Evolutionary conservation across 768 basidiomycete species (phyloP).

Genomic region (Kondoa malvinella): DNA sequence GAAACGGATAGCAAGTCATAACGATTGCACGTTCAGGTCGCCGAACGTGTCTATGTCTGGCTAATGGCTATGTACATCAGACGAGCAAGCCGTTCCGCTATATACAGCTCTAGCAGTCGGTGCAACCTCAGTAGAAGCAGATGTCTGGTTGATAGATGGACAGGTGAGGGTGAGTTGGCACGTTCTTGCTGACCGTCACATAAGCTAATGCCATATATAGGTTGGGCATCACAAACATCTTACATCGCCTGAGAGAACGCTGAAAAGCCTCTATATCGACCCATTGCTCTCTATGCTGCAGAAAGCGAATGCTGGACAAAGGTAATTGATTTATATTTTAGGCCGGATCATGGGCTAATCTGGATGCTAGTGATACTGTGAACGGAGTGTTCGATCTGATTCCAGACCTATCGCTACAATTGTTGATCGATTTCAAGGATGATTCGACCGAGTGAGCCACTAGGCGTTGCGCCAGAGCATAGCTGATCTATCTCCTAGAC

Average conservation of each 20-base stretch:
- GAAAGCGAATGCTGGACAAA: not conserved
- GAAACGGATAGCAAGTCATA: not conserved
- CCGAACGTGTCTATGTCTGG: not conserved
- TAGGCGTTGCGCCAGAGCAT: not conserved
- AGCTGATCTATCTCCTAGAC: not conserved
- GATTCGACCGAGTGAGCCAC: not conserved
- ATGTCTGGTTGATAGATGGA: constrained; percentile 4
- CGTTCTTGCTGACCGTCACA: not conserved
- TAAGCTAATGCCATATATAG: not conserved
- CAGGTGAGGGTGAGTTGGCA: not conserved
- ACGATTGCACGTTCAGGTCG: not conserved
- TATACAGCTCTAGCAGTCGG: not conserved
- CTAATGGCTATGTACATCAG: not conserved
- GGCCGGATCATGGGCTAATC: too few relatives aligned
- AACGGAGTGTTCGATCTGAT: not conserved
- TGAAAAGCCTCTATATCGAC: not conserved
- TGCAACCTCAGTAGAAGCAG: not conserved
- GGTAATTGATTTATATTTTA: too few relatives aligned
- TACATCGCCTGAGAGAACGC: not conserved
- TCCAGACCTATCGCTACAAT: not conserved
- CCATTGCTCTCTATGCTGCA: not conserved
- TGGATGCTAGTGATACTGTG: too few relatives aligned
- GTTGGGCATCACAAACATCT: not conserved
- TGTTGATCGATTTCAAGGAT: constrained; percentile 1
- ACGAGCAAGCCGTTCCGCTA: not conserved